Conservation (phyloP, 1,284 basidiomycete species). For the Cryptococcus sp. region DNA sequence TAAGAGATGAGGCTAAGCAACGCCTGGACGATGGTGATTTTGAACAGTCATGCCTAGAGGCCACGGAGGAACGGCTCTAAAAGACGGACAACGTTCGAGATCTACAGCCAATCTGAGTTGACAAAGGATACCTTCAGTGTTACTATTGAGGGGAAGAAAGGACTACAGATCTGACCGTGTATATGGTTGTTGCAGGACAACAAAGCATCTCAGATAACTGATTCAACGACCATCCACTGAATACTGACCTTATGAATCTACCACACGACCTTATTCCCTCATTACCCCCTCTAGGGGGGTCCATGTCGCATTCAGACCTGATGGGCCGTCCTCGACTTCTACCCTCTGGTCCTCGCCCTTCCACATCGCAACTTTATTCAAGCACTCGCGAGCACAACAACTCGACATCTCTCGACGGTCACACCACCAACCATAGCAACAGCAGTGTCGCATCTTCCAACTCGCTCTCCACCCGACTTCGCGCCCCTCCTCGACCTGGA, state of each 20-base stretch:
- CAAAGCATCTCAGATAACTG: no score
- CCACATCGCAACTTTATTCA: background rate
- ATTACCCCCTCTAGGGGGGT: constrained; percentile 12
- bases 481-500: background rate
- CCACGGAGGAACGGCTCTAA: no score
- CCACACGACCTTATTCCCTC: constrained; percentile 15
- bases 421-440: background rate
- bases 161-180: no score
- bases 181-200: no score
- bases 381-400: background rate
- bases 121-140: no score
- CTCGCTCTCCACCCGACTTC: background rate
- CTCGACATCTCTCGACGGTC: background rate
- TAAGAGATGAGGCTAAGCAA: no score
- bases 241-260: constrained; percentile 1
- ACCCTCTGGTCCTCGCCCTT: background rate
- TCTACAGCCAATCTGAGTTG: no score
- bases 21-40: no score
- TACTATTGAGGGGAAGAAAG: no score
- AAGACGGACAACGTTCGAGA: no score
- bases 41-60: no score
- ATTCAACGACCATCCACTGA: no score
- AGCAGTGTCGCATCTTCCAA: background rate
- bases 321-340: constrained; percentile 15
- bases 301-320: constrained; percentile 11